Conservation (phyloP, 306 rosid genomes). For the Quercus robur region DNA sequence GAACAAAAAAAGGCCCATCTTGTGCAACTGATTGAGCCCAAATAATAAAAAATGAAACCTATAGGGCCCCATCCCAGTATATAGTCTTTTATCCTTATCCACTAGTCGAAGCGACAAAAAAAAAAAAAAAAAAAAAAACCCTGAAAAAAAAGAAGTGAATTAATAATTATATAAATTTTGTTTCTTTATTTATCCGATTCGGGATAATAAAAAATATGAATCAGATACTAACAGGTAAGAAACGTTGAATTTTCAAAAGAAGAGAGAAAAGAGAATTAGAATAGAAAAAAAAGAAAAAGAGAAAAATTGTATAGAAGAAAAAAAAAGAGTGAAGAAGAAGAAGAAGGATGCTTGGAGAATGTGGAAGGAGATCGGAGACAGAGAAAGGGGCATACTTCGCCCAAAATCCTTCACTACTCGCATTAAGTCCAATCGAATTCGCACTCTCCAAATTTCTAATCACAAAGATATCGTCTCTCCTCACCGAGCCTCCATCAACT, state of each 20-base stretch:
- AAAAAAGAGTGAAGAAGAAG: slow-evolving; percentile 3
- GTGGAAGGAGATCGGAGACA: slow-evolving; percentile 93
- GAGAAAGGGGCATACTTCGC: slow-evolving; percentile 73
- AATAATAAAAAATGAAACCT: too few species aligned
- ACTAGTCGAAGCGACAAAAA: too few species aligned
- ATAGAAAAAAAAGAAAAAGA: not conserved
- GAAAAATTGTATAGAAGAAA: not conserved
- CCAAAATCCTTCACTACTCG: slow-evolving; percentile 58
- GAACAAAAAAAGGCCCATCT: not conserved
- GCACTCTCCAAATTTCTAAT: slow-evolving; percentile 59
- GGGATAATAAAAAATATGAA: not conserved
- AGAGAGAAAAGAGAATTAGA: not conserved
- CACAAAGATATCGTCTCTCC: slow-evolving; percentile 68
- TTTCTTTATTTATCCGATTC: not conserved
- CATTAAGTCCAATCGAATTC: slow-evolving; percentile 58
- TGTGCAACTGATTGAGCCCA: too few species aligned
- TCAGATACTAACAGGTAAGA: not conserved
- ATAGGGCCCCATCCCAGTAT: not conserved
- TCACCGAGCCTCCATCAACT: slow-evolving; percentile 80
- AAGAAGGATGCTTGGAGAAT: slow-evolving; percentile 78
- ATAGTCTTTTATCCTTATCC: not conserved
- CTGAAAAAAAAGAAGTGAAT: too few species aligned
- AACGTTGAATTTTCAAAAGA: not conserved
- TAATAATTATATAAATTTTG: too few species aligned
- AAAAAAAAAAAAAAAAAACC: too few species aligned